Evolutionary conservation across 345 rosid genomes (phyloP).

Genomic region (Melaleuca alternifolia): DNA sequence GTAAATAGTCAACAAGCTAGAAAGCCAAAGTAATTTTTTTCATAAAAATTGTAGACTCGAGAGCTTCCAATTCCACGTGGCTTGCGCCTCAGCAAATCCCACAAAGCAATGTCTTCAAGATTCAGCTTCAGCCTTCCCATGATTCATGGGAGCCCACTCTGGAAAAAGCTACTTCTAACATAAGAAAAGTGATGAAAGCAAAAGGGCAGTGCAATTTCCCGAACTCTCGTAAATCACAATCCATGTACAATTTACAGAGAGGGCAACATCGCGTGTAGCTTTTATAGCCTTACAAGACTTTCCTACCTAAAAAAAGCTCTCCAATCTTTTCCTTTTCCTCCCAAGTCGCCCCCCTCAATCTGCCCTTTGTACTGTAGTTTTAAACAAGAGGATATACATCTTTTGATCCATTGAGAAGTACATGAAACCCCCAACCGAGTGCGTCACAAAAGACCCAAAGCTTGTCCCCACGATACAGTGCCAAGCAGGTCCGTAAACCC

Average conservation of each 20-base stretch:
- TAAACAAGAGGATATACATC: conserved; percentile 42
- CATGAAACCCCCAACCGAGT: conserved; percentile 51
- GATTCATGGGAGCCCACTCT: background rate
- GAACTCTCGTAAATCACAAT: conserved; percentile 4
- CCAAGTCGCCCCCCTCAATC: conserved; percentile 11
- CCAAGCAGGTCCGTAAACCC: conserved; percentile 55
- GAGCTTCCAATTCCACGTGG: background rate
- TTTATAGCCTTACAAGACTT: background rate
- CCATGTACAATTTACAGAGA: conserved; percentile 9
- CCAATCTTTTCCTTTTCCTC: background rate
- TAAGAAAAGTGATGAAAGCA: background rate
- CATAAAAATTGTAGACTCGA: background rate
- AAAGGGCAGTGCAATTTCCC: background rate
- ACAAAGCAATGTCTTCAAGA: background rate
- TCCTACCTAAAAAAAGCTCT: background rate
- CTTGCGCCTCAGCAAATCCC: background rate
- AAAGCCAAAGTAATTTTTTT: background rate
- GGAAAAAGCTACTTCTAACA: background rate
- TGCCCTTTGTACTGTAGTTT: conserved; percentile 50
- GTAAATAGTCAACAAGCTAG: background rate
- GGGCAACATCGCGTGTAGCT: background rate
- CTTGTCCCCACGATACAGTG: conserved; percentile 58
- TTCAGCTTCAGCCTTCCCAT: background rate
- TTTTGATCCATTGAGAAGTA: conserved; percentile 53
- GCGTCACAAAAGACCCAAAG: conserved; percentile 56